Evolutionary conservation across 352 stramenopile genomes (phyloP), one percentile per base, ranked within the genome.

Genomic region (Phytophthora cactorum): DNA sequence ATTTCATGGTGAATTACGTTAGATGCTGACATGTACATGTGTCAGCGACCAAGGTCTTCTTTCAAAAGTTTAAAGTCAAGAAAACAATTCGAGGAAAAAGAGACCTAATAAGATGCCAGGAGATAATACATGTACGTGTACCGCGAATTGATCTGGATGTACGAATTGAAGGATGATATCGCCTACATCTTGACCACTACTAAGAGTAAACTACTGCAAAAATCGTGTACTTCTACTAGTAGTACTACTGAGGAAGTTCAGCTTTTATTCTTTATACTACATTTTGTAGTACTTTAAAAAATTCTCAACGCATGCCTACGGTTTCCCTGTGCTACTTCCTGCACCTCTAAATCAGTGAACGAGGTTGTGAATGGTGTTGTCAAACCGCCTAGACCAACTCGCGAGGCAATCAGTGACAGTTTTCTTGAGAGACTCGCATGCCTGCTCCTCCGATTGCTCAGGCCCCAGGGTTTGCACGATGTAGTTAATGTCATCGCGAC

Each of bases 401-500:
- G 82, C 79, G 25, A 93, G 66, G 36, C 87, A 95, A 59, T 84
- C 80, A 52, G 80, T 64, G 52, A 95, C 83, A 45, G 81, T 79
- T 17, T 89, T 72, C 47, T 80, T 78, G 29, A 95, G 89, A 28
- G 81, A 89, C 38, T 77, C 68, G 6, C 56, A 50, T 32, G 87
- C 83, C 25, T 84, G 74, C 11, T 89, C 74, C 5, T 93, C 83
- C 2, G 75, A 82, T 6, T 84, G 70, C 46, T 93, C 87, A 0
- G 86, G 82, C 2, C 63, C 75, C 52, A 95, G 63, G 41, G 79
- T 84, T 27, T 77, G 70, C 54, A 95, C 85, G 12, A 95, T 75
- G 67, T 92, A 81, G 70, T 95, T 92, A 72, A 95, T 91, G 58
- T 93, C 87, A 47, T 92, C 84, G 9, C 80, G 78, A 38, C 85